Evolutionary conservation across 805 yeast species (phyloP).

Genomic region (Candida sonorensis): DNA sequence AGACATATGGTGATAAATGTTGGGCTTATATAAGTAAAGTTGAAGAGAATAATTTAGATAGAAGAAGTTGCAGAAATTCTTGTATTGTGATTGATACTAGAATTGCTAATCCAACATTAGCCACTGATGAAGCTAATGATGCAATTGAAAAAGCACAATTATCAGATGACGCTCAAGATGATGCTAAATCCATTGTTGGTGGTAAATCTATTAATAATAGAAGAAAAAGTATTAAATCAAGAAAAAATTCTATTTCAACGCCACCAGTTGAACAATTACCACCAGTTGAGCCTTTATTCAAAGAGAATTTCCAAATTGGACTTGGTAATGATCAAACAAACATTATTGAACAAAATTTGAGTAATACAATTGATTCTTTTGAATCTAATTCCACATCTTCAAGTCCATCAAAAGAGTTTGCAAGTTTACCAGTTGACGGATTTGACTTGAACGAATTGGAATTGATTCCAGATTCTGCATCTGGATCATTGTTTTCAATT

Average conservation of each 20-base stretch:
- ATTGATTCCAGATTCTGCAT: not conserved
- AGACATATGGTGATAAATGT: constrained; percentile 82
- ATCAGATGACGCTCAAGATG: too few species aligned
- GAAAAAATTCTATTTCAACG: too few species aligned
- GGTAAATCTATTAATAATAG: too few species aligned
- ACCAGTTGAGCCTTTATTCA: not conserved
- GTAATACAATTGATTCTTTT: not conserved
- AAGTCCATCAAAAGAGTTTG: too few species aligned
- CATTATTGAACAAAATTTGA: too few species aligned
- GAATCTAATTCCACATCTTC: not conserved
- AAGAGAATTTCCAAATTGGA: not conserved
- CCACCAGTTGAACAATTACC: not conserved
- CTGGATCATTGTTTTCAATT: not conserved
- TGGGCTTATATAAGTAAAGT: constrained; percentile 47
- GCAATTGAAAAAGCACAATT: constrained; percentile 1
- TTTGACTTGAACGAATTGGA: too few species aligned
- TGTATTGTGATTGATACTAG: constrained; percentile 25
- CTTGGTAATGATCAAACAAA: not conserved
- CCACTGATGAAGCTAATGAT: constrained; percentile 12
- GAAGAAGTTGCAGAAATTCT: constrained; percentile 10
- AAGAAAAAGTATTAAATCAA: too few species aligned
- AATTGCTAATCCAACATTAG: constrained; percentile 28
- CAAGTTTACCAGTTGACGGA: too few species aligned
- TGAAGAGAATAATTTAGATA: constrained; percentile 13
- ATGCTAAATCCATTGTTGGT: too few species aligned